Base-by-base conservation (phyloP, 371 early-diverging fungal genomes). In the Actinomucor elegans region DNA sequence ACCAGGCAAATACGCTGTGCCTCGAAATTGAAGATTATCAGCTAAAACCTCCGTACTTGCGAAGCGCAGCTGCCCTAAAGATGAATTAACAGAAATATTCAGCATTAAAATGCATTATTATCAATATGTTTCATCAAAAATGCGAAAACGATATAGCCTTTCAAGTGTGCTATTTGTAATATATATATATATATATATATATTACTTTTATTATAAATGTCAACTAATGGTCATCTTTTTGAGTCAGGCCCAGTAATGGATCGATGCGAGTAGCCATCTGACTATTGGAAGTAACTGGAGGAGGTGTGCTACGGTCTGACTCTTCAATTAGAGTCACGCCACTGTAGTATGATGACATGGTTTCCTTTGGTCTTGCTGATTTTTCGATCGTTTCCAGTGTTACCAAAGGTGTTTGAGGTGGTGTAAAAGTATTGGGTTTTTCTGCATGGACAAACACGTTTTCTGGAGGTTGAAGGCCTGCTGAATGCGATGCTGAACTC, bases 371-470 rank as follows among this genome's bases (percentile, higher is more conserved):
- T 38, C 38, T 15, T 18, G 15, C 11, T 18, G 38, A 7, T 9
- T 5, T 18, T 21, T 10, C 11, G n/a, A 35, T 35, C 4, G 17
- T 38, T 38, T 12, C 11, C 7, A 20, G 17, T 11, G 21, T 38
- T 18, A 38, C 38, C 2, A 21, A 18, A 10, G 33, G 54, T 3
- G 48, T 45, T 46, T 21, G 35, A 12, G 53, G 53, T 12, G 53
- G 53, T 17, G 51, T 36, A 3, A 26, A 26, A 9, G 51, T 37
- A 10, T 50, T 48, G 2, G 48, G 34, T 5, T 47, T 47, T 12
- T 31, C 31, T 5, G 21, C 14, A 9, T 23, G 26, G 9, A 51
- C 7, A n/a, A n/a, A n/a, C 5, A 32, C 21, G 10, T 10, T 29
- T 8, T 17, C n/a, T 8, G 43, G 43, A 27, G 17, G 28, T 8